Base-by-base conservation (phyloP, 1,139 yeast genomes). In the Saccharomyces pastorianus region DNA sequence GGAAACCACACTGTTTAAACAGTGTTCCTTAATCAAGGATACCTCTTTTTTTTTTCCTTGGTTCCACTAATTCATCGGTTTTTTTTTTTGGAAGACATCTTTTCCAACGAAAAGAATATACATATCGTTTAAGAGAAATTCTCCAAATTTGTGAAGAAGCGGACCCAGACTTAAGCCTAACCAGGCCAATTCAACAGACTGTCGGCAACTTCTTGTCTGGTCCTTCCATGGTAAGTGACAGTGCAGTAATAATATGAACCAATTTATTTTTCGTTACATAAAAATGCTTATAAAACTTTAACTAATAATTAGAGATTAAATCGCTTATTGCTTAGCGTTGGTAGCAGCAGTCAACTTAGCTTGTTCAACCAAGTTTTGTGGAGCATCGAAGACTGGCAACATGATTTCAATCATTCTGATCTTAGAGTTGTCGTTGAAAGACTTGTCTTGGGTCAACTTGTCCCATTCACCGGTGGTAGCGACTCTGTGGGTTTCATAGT, bases 341-440 rank as follows among this genome's bases (percentile, higher is more conserved):
- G 81, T 78, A 66, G 79, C 73, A 61, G 88, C 93, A 49, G 95
- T 82, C 69, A 86, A 76, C 73, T 85, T 81, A 52, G 93, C 95
- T 76, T 86, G 95, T 69, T 77, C 78, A 61, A 80, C 77, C 75
- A 88, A 81, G 69, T 82, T 80, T 55, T 73, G 74, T 59, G 95
- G 95, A 56, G 95, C 96, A 73, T 88, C 96, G 83, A 87, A 78
- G 67, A 78, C 82, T 59, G 85, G 88, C 67, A 88, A 77, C 83
- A 86, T 82, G 56, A 88, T 79, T 75, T 88, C 96, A 59, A 88
- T 75, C 74, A 87, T 71, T 76, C 95, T 81, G 67, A 87, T 84
- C 74, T 79, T 84, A 61, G 80, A 59, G 66, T 64, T 64, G 55
- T 65, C 61, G 63, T 63, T 63, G 73, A 88, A 88, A 31, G 72